Percentiles rank a stretch among this genome's conserved stretches.
Evolutionary conservation across 306 rosid genomes (phyloP).

Genomic region (Prunus kanzakura): DNA sequence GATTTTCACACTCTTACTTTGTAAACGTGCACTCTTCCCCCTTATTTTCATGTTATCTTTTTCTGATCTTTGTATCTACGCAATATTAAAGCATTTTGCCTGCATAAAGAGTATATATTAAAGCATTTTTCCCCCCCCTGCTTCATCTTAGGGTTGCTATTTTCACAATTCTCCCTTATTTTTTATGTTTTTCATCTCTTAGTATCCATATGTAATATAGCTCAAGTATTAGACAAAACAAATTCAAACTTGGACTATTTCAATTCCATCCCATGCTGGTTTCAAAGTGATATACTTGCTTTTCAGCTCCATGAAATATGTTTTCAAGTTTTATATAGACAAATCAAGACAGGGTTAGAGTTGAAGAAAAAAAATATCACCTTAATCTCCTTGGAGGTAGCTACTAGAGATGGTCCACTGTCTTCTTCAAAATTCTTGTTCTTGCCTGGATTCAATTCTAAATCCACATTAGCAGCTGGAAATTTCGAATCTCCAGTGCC

Average conservation of each 20-base stretch:
- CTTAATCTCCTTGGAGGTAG: slow-evolving; percentile 45
- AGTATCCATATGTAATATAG: too few relatives aligned
- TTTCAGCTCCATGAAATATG: too few relatives aligned
- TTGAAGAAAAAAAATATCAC: slow-evolving; percentile 20
- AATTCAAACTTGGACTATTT: too few relatives aligned
- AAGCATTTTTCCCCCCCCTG: background rate
- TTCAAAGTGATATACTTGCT: too few relatives aligned
- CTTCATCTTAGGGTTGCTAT: background rate
- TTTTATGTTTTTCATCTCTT: background rate
- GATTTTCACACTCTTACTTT: background rate
- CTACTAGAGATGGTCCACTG: slow-evolving; percentile 43
- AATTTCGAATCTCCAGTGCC: slow-evolving; percentile 22
- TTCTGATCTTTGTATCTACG: too few relatives aligned
- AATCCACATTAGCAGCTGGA: slow-evolving; percentile 38
- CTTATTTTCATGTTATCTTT: background rate
- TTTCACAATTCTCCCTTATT: background rate
- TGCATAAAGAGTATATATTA: too few relatives aligned
- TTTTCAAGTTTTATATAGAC: background rate
- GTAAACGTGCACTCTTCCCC: background rate
- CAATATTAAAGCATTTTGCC: too few relatives aligned
- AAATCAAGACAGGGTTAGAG: background rate
- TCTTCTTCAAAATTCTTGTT: slow-evolving; percentile 39
- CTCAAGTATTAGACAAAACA: too few relatives aligned
- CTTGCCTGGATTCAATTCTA: slow-evolving; percentile 34
- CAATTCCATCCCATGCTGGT: too few relatives aligned